Conservation (phyloP, 2,329 filamentous ascomycete species). For the Apiospora malaysiana region DNA sequence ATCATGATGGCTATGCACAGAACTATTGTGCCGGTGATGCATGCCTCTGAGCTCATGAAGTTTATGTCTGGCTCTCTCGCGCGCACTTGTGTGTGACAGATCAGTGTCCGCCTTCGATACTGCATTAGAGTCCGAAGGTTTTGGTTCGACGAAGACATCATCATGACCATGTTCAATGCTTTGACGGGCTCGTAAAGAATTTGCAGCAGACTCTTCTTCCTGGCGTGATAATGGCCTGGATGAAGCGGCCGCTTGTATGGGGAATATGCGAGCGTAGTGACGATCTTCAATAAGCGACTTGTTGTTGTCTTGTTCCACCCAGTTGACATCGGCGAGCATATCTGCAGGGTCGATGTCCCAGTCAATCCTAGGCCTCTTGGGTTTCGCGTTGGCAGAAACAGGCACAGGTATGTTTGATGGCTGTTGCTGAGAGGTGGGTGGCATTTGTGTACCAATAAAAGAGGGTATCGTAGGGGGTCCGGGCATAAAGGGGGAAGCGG, state of each 20-base stretch:
- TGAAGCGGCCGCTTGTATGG: conserved; percentile 35
- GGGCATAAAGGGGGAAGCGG: conserved; percentile 40
- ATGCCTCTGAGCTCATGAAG: conserved; percentile 62
- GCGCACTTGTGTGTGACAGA: conserved; percentile 56
- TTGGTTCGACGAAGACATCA: conserved; percentile 17
- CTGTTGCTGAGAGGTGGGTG: conserved; percentile 29
- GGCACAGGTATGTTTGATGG: conserved; percentile 47
- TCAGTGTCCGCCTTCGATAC: conserved; percentile 44
- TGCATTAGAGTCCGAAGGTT: conserved; percentile 25
- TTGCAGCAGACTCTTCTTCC: conserved; percentile 27
- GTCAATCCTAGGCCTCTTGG: conserved; percentile 77
- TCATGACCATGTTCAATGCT: conserved; percentile 18
- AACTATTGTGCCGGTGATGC: conserved; percentile 59
- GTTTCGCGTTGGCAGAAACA: conserved; percentile 58
- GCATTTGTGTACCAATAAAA: conserved; percentile 53
- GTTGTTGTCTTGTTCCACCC: conserved; percentile 84
- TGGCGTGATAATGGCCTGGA: conserved; percentile 28
- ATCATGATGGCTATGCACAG: conserved; percentile 56
- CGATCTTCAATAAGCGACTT: conserved; percentile 83
- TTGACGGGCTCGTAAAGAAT: conserved; percentile 13
- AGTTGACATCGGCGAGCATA: conserved; percentile 86
- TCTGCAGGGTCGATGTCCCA: conserved; percentile 87
- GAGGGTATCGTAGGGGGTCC: conserved; percentile 49
- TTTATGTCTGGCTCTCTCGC: conserved; percentile 66
- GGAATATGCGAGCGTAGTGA: conserved; percentile 75